These are phyloP conservation scores for Sporobolomyces phaffii DNA, from an alignment of 768 basidiomycete genomes.

Conservation along the genomic window DNA sequence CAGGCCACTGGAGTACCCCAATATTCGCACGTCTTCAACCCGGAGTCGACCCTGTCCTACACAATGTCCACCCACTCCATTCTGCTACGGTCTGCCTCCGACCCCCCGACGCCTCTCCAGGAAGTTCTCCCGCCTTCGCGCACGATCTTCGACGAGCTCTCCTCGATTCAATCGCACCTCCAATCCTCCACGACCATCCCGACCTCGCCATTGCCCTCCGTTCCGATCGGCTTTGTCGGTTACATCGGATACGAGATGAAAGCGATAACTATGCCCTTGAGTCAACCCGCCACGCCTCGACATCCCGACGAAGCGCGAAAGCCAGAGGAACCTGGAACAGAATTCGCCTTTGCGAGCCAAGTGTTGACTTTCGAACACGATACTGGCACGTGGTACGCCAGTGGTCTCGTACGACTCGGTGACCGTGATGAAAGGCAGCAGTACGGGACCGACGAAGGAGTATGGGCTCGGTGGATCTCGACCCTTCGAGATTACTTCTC, in stretches of 20 bases:
- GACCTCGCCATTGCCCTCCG: neutral
- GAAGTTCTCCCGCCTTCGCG: neutral
- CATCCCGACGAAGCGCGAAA: neutral
- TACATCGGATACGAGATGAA: conserved; percentile 36
- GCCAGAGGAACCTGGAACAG: neutral
- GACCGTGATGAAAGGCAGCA: no score
- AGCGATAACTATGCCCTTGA: conserved; percentile 19
- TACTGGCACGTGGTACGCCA: conserved; percentile 11
- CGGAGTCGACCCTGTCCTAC: conserved; percentile 20
- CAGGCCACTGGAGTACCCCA: conserved; percentile 17
- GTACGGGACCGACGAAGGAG: conserved; percentile 5
- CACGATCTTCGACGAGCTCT: conserved; percentile 3
- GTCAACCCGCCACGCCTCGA: neutral
- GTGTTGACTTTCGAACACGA: conserved; percentile 27
- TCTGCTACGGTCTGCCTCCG: neutral
- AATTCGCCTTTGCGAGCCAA: conserved; percentile 19
- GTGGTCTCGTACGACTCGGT: conserved; percentile 15
- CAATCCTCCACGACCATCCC: neutral
- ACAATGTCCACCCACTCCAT: neutral
- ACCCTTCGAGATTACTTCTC: neutral
- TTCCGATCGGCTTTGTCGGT: conserved; percentile 36
- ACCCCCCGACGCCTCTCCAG: neutral
- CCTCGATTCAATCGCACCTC: neutral
- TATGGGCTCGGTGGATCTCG: conserved; percentile 3
- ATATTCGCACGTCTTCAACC: conserved; percentile 20